Evolutionary conservation across 2,329 filamentous ascomycete genomes (phyloP).

Genomic region (Fonsecaea nubica): DNA sequence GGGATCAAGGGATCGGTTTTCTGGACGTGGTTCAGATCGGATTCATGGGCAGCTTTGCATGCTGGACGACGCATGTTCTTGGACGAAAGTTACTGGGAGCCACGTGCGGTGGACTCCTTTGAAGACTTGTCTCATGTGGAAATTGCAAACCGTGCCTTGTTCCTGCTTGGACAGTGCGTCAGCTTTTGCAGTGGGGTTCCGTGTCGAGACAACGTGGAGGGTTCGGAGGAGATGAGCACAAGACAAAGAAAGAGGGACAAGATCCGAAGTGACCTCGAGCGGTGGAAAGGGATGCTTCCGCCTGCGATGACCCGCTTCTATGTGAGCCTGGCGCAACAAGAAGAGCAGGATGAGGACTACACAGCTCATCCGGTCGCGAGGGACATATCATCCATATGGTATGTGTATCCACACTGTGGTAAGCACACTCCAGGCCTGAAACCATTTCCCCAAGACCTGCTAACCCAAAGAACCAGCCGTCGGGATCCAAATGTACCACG

Average conservation of each 20-base stretch:
- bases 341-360: background rate
- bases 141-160: slow-evolving; percentile 19
- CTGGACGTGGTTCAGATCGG: slow-evolving; percentile 20
- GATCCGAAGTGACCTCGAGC: slow-evolving; percentile 10
- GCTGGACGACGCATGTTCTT: slow-evolving; percentile 20
- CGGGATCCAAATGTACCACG: slow-evolving; percentile 14
- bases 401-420: slow-evolving; percentile 3
- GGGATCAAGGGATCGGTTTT: slow-evolving; percentile 10
- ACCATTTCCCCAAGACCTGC: background rate
- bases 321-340: background rate
- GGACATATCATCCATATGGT: slow-evolving; percentile 3
- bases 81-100: slow-evolving; percentile 21
- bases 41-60: slow-evolving; percentile 17
- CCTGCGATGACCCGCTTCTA: slow-evolving; percentile 3
- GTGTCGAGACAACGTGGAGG: background rate
- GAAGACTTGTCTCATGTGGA: slow-evolving; percentile 10
- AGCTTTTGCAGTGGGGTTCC: slow-evolving; percentile 8
- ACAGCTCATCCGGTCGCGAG: background rate
- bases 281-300: slow-evolving; percentile 19
- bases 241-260: slow-evolving; percentile 7
- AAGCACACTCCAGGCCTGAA: background rate
- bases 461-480: background rate
- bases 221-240: background rate
- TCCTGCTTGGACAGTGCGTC: slow-evolving; percentile 15
- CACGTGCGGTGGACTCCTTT: slow-evolving; percentile 8